Evolutionary conservation across 805 yeast genomes (phyloP).

Genomic region (Metschnikowia sp.): DNA sequence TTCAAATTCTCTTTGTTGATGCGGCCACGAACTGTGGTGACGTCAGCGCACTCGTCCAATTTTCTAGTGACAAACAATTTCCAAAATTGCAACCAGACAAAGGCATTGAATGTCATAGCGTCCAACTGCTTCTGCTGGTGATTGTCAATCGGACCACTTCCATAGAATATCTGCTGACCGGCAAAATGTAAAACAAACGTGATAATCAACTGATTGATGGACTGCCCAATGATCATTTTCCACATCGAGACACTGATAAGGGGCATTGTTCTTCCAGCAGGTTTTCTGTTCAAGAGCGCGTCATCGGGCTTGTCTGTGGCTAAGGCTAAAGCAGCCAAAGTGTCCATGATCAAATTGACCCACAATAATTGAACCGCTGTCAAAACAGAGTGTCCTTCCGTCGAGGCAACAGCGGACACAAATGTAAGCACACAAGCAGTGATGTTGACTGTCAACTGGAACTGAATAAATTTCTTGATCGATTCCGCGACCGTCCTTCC

Average conservation of each 20-base stretch:
- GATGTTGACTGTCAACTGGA: constrained; percentile 92
- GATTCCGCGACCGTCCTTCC: constrained; percentile 96
- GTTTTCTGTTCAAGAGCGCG: constrained; percentile 71
- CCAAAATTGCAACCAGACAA: constrained; percentile 97
- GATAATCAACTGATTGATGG: constrained; percentile 69
- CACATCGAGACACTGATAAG: constrained; percentile 91
- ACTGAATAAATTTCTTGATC: constrained; percentile 92
- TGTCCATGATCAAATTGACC: constrained; percentile 98
- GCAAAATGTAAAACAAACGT: constrained; percentile 82
- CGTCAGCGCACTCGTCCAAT: constrained; percentile 80
- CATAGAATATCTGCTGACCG: constrained; percentile 60
- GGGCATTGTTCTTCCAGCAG: constrained; percentile 76
- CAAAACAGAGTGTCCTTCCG: constrained; percentile 77
- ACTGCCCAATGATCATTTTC: constrained; percentile 96
- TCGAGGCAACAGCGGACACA: constrained; percentile 84
- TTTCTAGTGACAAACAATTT: constrained; percentile 88
- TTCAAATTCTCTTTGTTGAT: constrained; percentile 65
- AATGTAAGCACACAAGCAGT: constrained; percentile 96
- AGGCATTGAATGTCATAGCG: constrained; percentile 90
- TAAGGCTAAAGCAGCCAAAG: constrained; percentile 93
- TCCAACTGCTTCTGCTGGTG: constrained; percentile 58
- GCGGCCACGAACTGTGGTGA: constrained; percentile 54
- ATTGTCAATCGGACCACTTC: constrained; percentile 26
- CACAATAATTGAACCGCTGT: constrained; percentile 96
- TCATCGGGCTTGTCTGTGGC: constrained; percentile 97